phyloP scores from a whole-genome alignment of 225 moss, liverwort and hornwort genomes.

The Ulota crispa region DNA sequence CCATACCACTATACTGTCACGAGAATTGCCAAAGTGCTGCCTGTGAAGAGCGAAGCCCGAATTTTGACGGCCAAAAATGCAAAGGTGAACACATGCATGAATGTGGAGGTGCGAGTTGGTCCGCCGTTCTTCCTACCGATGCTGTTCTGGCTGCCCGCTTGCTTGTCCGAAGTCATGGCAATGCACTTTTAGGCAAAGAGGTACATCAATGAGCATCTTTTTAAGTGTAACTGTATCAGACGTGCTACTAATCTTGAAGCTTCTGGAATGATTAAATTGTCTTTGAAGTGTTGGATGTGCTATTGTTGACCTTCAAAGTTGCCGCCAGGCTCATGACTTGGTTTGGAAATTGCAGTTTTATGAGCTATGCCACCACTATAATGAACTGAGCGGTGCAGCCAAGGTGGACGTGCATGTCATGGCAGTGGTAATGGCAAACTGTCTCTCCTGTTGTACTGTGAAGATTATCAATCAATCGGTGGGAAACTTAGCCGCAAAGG shows the following conservation, averaged over 20 bases:
- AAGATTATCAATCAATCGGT: slow-evolving; percentile 24
- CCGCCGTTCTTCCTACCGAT: slow-evolving; percentile 80
- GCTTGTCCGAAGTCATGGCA: slow-evolving; percentile 34
- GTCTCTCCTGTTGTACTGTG: slow-evolving; percentile 36
- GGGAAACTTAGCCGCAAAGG: slow-evolving; percentile 56
- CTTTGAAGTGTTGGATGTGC: neutral
- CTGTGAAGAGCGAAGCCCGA: slow-evolving; percentile 15
- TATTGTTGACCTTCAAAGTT: neutral
- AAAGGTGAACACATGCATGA: slow-evolving; percentile 75
- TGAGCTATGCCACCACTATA: slow-evolving; percentile 72
- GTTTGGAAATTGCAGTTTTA: slow-evolving; percentile 48
- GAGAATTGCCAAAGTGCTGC: slow-evolving; percentile 49
- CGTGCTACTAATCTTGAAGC: neutral
- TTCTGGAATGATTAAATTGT: neutral
- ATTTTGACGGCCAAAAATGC: slow-evolving; percentile 33
- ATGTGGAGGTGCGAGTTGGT: slow-evolving; percentile 87
- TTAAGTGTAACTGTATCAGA: neutral
- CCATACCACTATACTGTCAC: slow-evolving; percentile 72
- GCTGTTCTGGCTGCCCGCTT: slow-evolving; percentile 75
- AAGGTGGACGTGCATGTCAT: slow-evolving; percentile 86
- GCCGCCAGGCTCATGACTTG: slow-evolving; percentile 9
- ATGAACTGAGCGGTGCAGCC: slow-evolving; percentile 43
- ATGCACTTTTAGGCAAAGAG: slow-evolving; percentile 21
- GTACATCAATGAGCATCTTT: slow-evolving; percentile 25
- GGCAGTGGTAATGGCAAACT: slow-evolving; percentile 64